phyloP scores from a whole-genome alignment of 352 stramenopile species.

The Lagenidium giganteum region DNA sequence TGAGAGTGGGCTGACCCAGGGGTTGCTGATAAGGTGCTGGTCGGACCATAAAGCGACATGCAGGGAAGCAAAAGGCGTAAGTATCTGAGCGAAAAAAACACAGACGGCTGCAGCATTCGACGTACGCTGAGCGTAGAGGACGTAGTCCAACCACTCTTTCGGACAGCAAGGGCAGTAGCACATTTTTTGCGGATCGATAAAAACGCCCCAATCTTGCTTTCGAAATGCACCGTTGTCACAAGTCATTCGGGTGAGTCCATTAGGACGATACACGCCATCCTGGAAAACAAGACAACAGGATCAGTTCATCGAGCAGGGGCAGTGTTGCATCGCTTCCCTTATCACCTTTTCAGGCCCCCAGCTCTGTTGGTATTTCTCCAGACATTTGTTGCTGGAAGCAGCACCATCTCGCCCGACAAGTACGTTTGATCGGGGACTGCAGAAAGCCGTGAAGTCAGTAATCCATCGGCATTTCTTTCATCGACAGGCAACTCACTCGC shows the following conservation, averaged over 20 bases:
- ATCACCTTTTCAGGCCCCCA: slow-evolving; percentile 63
- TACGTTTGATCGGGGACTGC: slow-evolving; percentile 68
- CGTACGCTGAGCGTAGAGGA: slow-evolving; percentile 64
- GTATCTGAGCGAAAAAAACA: not conserved
- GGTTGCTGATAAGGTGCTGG: slow-evolving; percentile 72
- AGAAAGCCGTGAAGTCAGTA: too few species aligned
- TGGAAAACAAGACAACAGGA: slow-evolving; percentile 6
- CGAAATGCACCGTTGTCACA: slow-evolving; percentile 16
- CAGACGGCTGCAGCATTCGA: not conserved
- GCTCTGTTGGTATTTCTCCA: slow-evolving; percentile 54
- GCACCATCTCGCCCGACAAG: slow-evolving; percentile 77
- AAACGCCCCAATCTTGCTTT: slow-evolving; percentile 23
- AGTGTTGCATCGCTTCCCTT: too few species aligned
- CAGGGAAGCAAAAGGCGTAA: not conserved
- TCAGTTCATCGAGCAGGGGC: too few species aligned
- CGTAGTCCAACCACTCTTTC: slow-evolving; percentile 81
- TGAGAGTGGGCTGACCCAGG: slow-evolving; percentile 34
- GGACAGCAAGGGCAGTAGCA: slow-evolving; percentile 81
- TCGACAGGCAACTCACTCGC: slow-evolving; percentile 49
- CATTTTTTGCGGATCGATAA: slow-evolving; percentile 33
- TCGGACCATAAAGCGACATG: not conserved
- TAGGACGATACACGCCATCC: slow-evolving; percentile 52
- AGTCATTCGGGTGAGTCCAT: slow-evolving; percentile 39
- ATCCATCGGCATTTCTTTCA: too few species aligned
- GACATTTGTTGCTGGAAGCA: slow-evolving; percentile 71